phyloP scores from a whole-genome alignment of 2,329 filamentous ascomycete species.

The Trichoderma sp. region DNA sequence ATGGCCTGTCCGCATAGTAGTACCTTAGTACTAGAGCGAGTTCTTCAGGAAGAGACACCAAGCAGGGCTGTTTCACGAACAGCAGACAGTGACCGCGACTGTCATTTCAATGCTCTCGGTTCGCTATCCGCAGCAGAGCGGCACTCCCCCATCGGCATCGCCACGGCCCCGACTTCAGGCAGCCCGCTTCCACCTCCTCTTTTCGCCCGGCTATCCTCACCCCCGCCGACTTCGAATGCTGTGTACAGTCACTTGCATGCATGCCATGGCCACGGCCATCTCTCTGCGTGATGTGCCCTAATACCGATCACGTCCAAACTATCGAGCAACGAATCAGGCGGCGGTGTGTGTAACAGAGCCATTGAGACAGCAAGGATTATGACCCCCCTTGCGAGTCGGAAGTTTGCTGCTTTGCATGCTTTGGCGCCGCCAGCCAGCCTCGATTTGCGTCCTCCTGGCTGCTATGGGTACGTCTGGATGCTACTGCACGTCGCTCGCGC shows the following conservation, averaged over 20 bases:
- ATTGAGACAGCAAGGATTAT: constrained; percentile 17
- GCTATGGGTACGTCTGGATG: background rate
- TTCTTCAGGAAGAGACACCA: background rate
- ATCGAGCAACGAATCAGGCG: background rate
- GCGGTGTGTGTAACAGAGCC: constrained; percentile 11
- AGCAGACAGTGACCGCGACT: background rate
- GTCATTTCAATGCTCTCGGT: background rate
- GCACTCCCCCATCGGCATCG: background rate
- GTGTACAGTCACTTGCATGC: background rate
- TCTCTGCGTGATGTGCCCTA: background rate
- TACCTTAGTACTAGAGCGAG: background rate
- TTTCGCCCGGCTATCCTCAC: background rate
- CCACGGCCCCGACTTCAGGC: too few relatives aligned
- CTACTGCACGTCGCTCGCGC: background rate
- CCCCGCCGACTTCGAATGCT: background rate
- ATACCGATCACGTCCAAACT: background rate
- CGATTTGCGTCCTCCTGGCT: background rate
- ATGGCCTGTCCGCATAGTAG: background rate
- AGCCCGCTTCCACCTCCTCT: background rate
- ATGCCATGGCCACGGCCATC: background rate
- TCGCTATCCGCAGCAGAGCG: too few relatives aligned
- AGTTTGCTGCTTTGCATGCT: constrained; percentile 17
- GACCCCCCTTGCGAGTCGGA: background rate
- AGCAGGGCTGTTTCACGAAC: background rate
- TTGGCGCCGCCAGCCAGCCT: constrained; percentile 17